A percentile compares a stretch with the other conserved stretches of the same genome.
phyloP scores from a whole-genome alignment of 164 flowering plant species.

The Euptelea pleiosperma region DNA sequence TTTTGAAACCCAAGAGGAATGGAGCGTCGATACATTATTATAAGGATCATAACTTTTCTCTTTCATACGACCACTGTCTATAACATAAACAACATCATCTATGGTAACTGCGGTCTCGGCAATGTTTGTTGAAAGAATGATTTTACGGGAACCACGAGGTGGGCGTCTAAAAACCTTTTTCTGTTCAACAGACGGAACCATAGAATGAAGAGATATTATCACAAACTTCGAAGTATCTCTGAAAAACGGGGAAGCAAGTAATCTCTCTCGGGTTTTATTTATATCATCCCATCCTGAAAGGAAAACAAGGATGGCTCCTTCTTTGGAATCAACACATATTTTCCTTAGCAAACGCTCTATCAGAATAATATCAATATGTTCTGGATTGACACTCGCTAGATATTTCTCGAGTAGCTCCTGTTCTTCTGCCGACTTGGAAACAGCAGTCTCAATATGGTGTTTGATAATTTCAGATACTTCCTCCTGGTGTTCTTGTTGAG shows the following conservation, averaged over 20 bases:
- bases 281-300: slow-evolving; percentile 99
- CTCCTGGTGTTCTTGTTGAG: slow-evolving; percentile 53
- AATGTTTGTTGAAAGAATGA: slow-evolving; percentile 89
- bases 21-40: slow-evolving; percentile 88
- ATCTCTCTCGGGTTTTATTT: slow-evolving; percentile 52
- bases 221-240: slow-evolving; percentile 58
- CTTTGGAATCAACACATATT: slow-evolving; percentile 76
- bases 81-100: slow-evolving; percentile 92
- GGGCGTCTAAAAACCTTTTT: slow-evolving; percentile 73
- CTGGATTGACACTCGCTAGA: slow-evolving; percentile 53
- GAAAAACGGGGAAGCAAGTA: slow-evolving; percentile 53
- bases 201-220: slow-evolving; percentile 79
- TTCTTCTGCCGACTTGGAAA: slow-evolving; percentile 36
- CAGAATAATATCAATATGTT: slow-evolving; percentile 60
- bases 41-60: slow-evolving; percentile 97
- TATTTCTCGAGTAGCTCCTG: slow-evolving; percentile 63
- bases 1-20: slow-evolving; percentile 91
- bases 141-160: slow-evolving; percentile 83
- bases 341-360: slow-evolving; percentile 64
- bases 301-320: slow-evolving; percentile 92
- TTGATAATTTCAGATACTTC: slow-evolving; percentile 60
- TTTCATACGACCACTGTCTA: slow-evolving; percentile 95
- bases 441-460: slow-evolving; percentile 36
- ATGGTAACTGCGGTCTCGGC: slow-evolving; percentile 95
- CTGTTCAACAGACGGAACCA: slow-evolving; percentile 88